A percentile compares a stretch with the other conserved stretches of the same genome.
Evolutionary conservation across 2,329 filamentous ascomycete genomes (phyloP).

Genomic region (Talaromyces sp.): DNA sequence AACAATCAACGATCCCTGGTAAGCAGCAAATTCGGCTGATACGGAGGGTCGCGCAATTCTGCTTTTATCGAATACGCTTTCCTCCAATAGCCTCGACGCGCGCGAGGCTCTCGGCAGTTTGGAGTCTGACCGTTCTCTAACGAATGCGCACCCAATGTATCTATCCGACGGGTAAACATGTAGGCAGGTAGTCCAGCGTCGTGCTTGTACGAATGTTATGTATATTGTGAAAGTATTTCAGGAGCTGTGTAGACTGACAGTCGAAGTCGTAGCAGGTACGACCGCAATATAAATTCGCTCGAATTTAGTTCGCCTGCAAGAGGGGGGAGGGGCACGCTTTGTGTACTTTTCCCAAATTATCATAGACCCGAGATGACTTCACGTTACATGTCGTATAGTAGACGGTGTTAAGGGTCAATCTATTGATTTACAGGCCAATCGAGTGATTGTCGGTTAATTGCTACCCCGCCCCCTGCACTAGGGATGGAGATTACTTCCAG

Average conservation of each 20-base stretch:
- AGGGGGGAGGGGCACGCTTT: not conserved
- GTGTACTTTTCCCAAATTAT: not conserved
- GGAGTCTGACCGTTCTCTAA: not conserved
- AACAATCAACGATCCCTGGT: not conserved
- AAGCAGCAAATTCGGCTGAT: too few species aligned
- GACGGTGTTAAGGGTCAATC: not conserved
- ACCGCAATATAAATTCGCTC: not conserved
- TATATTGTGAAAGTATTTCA: not conserved
- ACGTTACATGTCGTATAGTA: not conserved
- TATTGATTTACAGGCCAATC: not conserved
- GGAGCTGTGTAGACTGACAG: not conserved
- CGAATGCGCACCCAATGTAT: not conserved
- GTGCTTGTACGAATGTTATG: not conserved
- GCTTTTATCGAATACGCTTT: not conserved
- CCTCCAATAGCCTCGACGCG: not conserved
- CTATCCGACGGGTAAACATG: not conserved
- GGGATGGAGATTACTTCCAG: not conserved
- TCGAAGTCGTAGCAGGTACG: not conserved
- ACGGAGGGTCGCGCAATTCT: not conserved
- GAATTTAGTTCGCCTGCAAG: not conserved
- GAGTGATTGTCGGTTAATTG: not conserved
- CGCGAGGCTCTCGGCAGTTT: not conserved
- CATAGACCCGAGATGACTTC: not conserved
- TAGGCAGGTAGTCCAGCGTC: not conserved
- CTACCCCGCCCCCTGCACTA: not conserved